Evolutionary conservation across 768 basidiomycete species (phyloP), one percentile per base, ranked within the genome.

Genomic region (Hygrophorus pudorinus): DNA sequence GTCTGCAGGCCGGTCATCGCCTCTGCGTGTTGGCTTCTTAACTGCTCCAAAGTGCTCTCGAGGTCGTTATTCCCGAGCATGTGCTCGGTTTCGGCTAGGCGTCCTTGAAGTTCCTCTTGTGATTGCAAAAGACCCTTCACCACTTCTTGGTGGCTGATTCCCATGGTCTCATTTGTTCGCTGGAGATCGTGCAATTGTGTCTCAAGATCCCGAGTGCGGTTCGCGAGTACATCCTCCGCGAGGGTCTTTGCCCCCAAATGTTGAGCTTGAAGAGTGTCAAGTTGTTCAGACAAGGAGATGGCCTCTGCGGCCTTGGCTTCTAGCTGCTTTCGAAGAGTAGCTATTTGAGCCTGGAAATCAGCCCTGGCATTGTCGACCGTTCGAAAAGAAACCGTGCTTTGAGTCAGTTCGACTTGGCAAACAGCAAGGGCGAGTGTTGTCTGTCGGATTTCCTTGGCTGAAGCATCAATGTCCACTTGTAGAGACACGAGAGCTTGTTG

Each of bases 1-100:
- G 53, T 51, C 40, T 64, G 65, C 17, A 76, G 45, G 16, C 53
- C 53, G 5, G 55, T 58, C 44, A 72, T 47, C 28, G 67, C 66
- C 40, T 62, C 57, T 3, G 62, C 53, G 37, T 72, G 67, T 42
- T 60, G 55, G 29, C 62, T 55, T 41, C 56, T 61, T 33, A 72
- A 53, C 34, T 56, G 51, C 14, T 50, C 56, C 5, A 69, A 34
- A 27, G 62, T 55, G 28, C 52, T 51, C 34, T 60, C 56, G 6
- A 53, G 48, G 35, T 55, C 55, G 21, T 56, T 51, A 16, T 41
- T 47, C 33, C 46, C 42, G 29, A 59, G 41, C 37, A 56, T 44
- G 5, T 46, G 45, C 44, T 58, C 59, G 9, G 52, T 51, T 28
- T 63, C 57, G 16, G 56, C 50, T 18, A 64, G 47, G 21, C 58